Evolutionary conservation across 2,329 filamentous ascomycete genomes (phyloP), one percentile per base, ranked within the genome.

Genomic region (Xylariales sp.): DNA sequence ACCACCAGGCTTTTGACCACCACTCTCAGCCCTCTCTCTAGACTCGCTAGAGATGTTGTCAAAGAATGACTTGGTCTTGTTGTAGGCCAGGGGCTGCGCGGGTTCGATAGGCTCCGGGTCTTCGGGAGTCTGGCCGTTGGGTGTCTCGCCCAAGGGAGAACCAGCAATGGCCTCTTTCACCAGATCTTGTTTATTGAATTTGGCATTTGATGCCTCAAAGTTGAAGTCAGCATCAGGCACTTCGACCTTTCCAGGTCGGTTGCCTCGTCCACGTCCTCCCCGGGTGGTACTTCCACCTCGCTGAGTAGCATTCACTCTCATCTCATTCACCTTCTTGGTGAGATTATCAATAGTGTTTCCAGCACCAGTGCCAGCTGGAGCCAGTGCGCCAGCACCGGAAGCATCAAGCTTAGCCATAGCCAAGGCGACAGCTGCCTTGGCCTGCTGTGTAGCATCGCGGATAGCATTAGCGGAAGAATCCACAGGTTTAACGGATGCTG

Each of bases 21-120:
- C 72, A 27, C 81, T 82, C 44, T 91, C 87, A 36, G 87, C 81
- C 29, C 93, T 81, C 48, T 98, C 93, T 61, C 86, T 94, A 45
- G 87, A 77, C 59, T 98, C 93, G 49, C 88, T 95, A 1, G 88
- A 95, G 47, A 98, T 96, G 62, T 98, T 96, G 65, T 98, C 93
- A 57, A 98, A 98, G 72, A 98, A 98, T 2, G 88, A 95, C 4
- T 70, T 81, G 5, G 82, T 75, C 65, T 89, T 95, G 69, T 96
- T 91, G 67, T 98, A 98, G 0, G 79, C 75, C 20, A 64, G 59
- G 24, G 70, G 65, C 11, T 11, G 33, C 11, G 38, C 17, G 6
- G n/a, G 8, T 11, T 47, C 64, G 3, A 53, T 52, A n/a, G 50
- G 45, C 18, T 57, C 53, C 14, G 61, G 55, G 2, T 41, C 59